Conservation (phyloP, 129 eudicot genomes). For the Centaurea solstitialis region DNA sequence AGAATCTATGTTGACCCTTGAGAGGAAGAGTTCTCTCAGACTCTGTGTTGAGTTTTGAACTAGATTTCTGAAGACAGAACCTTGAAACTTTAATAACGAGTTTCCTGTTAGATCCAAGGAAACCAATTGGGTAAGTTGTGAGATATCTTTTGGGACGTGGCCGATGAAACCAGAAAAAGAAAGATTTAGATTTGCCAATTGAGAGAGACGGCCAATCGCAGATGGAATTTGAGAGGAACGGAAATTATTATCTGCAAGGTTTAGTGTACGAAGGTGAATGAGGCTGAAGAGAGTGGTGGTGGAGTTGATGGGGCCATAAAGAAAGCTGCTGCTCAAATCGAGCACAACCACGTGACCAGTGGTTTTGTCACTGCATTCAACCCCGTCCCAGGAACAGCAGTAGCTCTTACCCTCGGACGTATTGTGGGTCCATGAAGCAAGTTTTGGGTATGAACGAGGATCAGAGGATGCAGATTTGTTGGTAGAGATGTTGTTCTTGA, state of each 20-base stretch:
- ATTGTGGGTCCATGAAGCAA: constrained; percentile 11
- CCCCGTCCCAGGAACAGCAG: constrained; percentile 32
- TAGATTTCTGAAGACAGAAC: not conserved
- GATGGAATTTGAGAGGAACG: constrained; percentile 24
- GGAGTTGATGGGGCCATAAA: constrained; percentile 14
- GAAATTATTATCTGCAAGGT: no score
- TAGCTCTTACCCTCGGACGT: not conserved
- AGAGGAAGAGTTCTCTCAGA: constrained; percentile 2
- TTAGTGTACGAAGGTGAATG: no score
- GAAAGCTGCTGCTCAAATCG: constrained; percentile 28
- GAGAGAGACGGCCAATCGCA: constrained; percentile 9
- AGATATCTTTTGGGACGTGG: constrained; percentile 8
- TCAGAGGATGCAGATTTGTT: constrained; percentile 2
- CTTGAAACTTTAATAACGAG: not conserved
- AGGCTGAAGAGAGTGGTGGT: constrained; percentile 4
- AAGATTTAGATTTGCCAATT: constrained; percentile 11
- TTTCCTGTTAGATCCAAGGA: constrained; percentile 19
- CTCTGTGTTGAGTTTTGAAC: constrained; percentile 8
- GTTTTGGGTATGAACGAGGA: not conserved
- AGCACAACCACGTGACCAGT: no score
- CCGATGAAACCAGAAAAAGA: constrained; percentile 18
- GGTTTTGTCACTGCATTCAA: constrained; percentile 12
- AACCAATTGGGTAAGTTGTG: constrained; percentile 2
- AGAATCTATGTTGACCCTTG: constrained; percentile 15
- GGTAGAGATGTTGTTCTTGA: not conserved